A percentile compares a stretch with the other conserved stretches of the same genome.
phyloP scores from a whole-genome alignment of 73 alveolate genomes.

The Paramecium biaurelia region DNA sequence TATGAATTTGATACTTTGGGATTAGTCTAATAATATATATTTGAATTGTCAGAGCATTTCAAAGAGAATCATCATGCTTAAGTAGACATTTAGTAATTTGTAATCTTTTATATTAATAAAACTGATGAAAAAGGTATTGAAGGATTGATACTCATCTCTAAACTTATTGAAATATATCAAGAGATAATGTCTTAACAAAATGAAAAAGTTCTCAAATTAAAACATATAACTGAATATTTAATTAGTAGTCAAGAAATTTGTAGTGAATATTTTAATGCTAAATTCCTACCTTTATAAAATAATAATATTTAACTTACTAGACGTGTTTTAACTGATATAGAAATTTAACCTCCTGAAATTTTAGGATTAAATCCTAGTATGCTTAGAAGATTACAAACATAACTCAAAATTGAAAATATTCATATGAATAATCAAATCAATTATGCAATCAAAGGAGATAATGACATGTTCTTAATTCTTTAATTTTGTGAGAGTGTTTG shows the following conservation, averaged over 20 bases:
- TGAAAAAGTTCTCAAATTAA: background rate
- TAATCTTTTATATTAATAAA: background rate
- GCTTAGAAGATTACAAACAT: background rate
- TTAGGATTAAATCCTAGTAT: conserved; percentile 24
- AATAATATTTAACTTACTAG: background rate
- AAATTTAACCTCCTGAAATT: conserved; percentile 32
- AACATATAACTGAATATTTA: conserved; percentile 27
- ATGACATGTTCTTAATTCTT: background rate
- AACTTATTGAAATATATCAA: background rate
- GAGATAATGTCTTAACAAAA: background rate
- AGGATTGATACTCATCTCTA: background rate
- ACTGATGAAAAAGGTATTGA: background rate
- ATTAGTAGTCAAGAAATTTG: conserved; percentile 1
- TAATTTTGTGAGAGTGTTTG: background rate
- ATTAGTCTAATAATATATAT: conserved; percentile 9
- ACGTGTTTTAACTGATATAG: background rate
- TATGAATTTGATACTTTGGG: background rate
- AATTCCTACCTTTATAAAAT: background rate
- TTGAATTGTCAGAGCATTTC: background rate
- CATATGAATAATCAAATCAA: background rate
- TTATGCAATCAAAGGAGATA: background rate
- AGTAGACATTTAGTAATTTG: background rate
- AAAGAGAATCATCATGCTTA: background rate
- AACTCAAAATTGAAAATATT: background rate
- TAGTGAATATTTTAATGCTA: conserved; percentile 19